Conservation (phyloP, 1,284 basidiomycete species). For the Phellinidium pouzarii region DNA sequence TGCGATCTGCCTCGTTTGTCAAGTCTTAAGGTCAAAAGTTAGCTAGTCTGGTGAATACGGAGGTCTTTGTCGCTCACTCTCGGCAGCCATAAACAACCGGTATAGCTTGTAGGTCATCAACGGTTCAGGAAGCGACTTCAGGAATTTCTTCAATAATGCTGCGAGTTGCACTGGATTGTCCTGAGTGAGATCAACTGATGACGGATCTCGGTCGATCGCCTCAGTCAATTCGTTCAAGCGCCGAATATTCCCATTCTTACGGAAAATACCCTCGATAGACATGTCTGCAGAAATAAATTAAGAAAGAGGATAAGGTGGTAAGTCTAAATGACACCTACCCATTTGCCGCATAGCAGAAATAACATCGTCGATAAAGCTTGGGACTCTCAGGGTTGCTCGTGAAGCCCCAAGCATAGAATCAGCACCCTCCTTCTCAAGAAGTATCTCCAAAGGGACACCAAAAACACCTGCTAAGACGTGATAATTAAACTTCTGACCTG, state of each 20-base stretch:
- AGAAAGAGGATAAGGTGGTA: not conserved
- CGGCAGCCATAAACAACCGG: slow-evolving; percentile 81
- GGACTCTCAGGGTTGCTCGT: slow-evolving; percentile 80
- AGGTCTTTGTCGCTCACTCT: slow-evolving; percentile 50
- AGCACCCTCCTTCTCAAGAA: slow-evolving; percentile 93
- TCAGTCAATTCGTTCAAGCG: slow-evolving; percentile 88
- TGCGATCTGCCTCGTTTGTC: slow-evolving; percentile 71
- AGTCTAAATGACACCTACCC: slow-evolving; percentile 63
- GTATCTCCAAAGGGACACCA: slow-evolving; percentile 85
- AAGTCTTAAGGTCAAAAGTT: slow-evolving; percentile 44
- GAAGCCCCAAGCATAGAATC: slow-evolving; percentile 90
- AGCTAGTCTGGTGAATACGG: slow-evolving; percentile 14
- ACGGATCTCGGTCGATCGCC: slow-evolving; percentile 87
- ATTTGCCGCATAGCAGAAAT: slow-evolving; percentile 98
- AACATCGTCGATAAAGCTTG: slow-evolving; percentile 97
- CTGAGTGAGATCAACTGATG: slow-evolving; percentile 83
- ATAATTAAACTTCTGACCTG: slow-evolving; percentile 6
- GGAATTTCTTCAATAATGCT: slow-evolving; percentile 93
- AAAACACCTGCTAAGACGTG: slow-evolving; percentile 60
- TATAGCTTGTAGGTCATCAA: slow-evolving; percentile 93
- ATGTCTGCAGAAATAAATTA: slow-evolving; percentile 57
- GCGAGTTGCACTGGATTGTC: slow-evolving; percentile 98
- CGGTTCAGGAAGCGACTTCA: slow-evolving; percentile 94
- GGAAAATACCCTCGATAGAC: slow-evolving; percentile 98
- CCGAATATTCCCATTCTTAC: slow-evolving; percentile 97